Percentiles rank a stretch among this genome's conserved stretches.
These are phyloP conservation scores for Microthlaspi erraticum DNA, from an alignment of 345 rosid genomes.

Conservation along the genomic window DNA sequence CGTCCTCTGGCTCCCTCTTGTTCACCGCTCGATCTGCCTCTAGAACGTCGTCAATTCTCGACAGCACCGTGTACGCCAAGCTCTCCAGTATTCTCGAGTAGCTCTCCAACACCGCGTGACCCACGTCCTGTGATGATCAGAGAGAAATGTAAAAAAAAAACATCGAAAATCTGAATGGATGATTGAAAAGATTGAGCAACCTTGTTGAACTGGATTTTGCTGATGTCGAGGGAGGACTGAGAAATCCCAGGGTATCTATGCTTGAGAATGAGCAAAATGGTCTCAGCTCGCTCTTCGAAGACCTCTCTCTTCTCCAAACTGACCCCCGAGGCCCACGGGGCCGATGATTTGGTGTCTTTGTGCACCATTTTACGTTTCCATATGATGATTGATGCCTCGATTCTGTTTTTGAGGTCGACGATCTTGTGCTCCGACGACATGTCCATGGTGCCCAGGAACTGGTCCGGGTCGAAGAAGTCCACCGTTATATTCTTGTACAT, in stretches of 20 bases:
- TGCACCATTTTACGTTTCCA: slow-evolving; percentile 94
- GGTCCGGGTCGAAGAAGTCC: slow-evolving; percentile 85
- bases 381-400: slow-evolving; percentile 91
- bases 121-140: slow-evolving; percentile 63
- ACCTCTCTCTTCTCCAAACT: slow-evolving; percentile 91
- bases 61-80: slow-evolving; percentile 83
- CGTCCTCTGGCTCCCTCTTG: slow-evolving; percentile 48
- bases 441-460: slow-evolving; percentile 78
- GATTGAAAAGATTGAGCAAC: slow-evolving; percentile 37
- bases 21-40: slow-evolving; percentile 57
- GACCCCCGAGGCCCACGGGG: slow-evolving; percentile 77
- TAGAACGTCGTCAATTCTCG: slow-evolving; percentile 84
- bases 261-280: slow-evolving; percentile 76
- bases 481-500: slow-evolving; percentile 77
- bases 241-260: slow-evolving; percentile 83
- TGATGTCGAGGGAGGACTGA: slow-evolving; percentile 87
- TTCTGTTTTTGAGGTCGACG: slow-evolving; percentile 87
- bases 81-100: slow-evolving; percentile 91
- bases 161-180: neutral
- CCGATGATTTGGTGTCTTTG: slow-evolving; percentile 71
- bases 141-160: neutral
- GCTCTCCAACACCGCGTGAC: slow-evolving; percentile 91
- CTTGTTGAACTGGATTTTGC: slow-evolving; percentile 79
- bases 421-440: slow-evolving; percentile 90
- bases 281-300: slow-evolving; percentile 92